These are phyloP conservation scores for Aspergillus fructus DNA, from an alignment of 2,329 filamentous ascomycete genomes.

Conservation along the genomic window DNA sequence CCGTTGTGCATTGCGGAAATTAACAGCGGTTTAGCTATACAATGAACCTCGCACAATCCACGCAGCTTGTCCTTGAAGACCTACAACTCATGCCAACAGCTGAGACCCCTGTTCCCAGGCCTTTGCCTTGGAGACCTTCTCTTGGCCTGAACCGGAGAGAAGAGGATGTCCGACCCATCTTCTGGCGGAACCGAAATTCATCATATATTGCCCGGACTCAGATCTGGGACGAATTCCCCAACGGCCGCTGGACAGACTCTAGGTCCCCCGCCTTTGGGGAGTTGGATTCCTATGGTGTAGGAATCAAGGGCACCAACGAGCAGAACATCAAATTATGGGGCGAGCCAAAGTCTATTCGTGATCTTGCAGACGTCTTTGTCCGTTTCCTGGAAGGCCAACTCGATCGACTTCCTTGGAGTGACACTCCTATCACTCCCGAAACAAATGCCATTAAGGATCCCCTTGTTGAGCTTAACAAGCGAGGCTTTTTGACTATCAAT, in stretches of 20 bases:
- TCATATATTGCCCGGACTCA: conserved; percentile 94
- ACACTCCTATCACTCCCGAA: conserved; percentile 79
- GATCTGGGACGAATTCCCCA: conserved; percentile 98
- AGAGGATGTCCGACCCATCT: conserved; percentile 95
- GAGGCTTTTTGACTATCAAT: conserved; percentile 92
- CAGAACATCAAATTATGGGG: conserved; percentile 96
- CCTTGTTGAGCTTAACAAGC: conserved; percentile 77
- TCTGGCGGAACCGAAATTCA: conserved; percentile 96
- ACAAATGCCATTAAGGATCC: conserved; percentile 74
- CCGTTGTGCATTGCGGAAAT: not conserved
- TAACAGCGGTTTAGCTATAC: conserved; percentile 64
- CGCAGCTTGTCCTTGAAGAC: conserved; percentile 90
- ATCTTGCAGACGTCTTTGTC: conserved; percentile 81
- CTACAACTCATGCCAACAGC: conserved; percentile 76
- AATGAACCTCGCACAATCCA: conserved; percentile 96
- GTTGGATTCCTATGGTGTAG: conserved; percentile 90
- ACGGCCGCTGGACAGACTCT: conserved; percentile 97
- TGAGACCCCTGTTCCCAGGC: conserved; percentile 76
- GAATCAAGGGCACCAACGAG: conserved; percentile 90
- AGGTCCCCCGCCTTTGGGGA: conserved; percentile 95
- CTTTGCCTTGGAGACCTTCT: conserved; percentile 95
- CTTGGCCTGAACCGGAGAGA: conserved; percentile 83
- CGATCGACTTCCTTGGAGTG: conserved; percentile 88
- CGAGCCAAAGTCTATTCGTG: conserved; percentile 73
- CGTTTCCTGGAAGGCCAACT: conserved; percentile 79